Conservation (phyloP, 2,329 filamentous ascomycete genomes). For the Mycosphaerella sp. region DNA sequence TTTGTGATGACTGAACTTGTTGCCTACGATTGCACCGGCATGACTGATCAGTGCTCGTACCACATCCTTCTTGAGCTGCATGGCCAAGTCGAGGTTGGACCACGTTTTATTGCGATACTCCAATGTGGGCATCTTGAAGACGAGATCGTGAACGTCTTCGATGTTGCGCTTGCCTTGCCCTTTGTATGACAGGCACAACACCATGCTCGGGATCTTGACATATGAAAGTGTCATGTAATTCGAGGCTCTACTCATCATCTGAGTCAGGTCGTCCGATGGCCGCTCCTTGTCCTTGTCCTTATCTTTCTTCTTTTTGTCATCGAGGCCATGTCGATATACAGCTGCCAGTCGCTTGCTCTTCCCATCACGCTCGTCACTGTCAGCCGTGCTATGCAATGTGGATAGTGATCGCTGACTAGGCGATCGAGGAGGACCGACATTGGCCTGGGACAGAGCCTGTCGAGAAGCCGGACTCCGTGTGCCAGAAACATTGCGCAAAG, state of each 20-base stretch:
- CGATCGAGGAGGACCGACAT: conserved; percentile 25
- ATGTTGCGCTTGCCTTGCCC: conserved; percentile 92
- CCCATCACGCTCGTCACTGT: conserved; percentile 21
- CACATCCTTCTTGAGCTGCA: conserved; percentile 89
- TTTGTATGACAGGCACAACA: conserved; percentile 93
- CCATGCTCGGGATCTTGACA: conserved; percentile 90
- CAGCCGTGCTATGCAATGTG: conserved; percentile 25
- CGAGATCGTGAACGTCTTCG: conserved; percentile 94
- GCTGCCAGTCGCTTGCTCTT: conserved; percentile 27
- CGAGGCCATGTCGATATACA: conserved; percentile 8
- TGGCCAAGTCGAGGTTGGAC: conserved; percentile 91
- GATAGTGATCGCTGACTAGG: conserved; percentile 31
- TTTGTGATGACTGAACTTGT: conserved; percentile 88
- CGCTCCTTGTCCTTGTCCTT: conserved; percentile 52
- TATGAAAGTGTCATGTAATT: conserved; percentile 97
- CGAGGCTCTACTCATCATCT: conserved; percentile 92
- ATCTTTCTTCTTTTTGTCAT: conserved; percentile 37
- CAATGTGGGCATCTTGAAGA: conserved; percentile 88
- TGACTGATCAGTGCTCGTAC: conserved; percentile 92
- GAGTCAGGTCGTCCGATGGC: conserved; percentile 79
- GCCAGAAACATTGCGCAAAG: conserved; percentile 16
- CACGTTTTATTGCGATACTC: conserved; percentile 99
- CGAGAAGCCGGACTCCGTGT: conserved; percentile 21
- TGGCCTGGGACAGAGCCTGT: conserved; percentile 25
- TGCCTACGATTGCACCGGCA: conserved; percentile 91